Conservation (phyloP, 805 yeast species). For the Kodamaea neixiangensis region DNA sequence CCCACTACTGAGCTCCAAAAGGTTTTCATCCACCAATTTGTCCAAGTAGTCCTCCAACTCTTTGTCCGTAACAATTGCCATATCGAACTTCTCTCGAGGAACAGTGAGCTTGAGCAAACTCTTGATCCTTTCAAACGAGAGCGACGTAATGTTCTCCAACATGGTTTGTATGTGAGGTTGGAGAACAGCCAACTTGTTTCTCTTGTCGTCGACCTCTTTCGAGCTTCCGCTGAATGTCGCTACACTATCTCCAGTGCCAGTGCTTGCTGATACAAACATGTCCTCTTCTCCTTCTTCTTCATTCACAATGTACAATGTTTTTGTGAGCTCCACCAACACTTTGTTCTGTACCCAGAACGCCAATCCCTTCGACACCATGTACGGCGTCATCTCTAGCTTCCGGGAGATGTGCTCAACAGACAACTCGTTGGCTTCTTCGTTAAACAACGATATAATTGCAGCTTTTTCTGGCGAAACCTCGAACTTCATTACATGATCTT, state of each 20-base stretch:
- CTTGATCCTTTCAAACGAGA: constrained; percentile 52
- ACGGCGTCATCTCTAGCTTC: constrained; percentile 44
- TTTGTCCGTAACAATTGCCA: constrained; percentile 38
- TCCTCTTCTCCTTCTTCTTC: constrained; percentile 26
- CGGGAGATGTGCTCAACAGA: constrained; percentile 34
- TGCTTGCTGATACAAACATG: background rate
- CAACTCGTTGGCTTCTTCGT: constrained; percentile 31
- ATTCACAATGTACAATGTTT: constrained; percentile 36
- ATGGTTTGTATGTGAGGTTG: constrained; percentile 57
- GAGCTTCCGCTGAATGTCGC: background rate
- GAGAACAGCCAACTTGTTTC: constrained; percentile 4
- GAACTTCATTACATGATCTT: constrained; percentile 39
- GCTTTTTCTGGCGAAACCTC: constrained; percentile 73
- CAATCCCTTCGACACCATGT: constrained; percentile 37
- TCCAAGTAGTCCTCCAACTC: constrained; percentile 45
- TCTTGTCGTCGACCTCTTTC: background rate
- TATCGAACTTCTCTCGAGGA: constrained; percentile 47
- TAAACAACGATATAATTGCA: constrained; percentile 55
- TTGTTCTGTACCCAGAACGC: constrained; percentile 66
- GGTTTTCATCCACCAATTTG: constrained; percentile 46
- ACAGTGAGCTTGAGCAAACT: constrained; percentile 56
- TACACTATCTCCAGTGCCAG: background rate
- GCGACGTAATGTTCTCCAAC: constrained; percentile 55
- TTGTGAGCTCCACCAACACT: constrained; percentile 46
- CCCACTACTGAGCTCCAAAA: constrained; percentile 35